A percentile compares a stretch with the other conserved stretches of the same genome.
Evolutionary conservation across 371 early-diverging fungal genomes (phyloP).

Genomic region (Fennellomyces sp.): DNA sequence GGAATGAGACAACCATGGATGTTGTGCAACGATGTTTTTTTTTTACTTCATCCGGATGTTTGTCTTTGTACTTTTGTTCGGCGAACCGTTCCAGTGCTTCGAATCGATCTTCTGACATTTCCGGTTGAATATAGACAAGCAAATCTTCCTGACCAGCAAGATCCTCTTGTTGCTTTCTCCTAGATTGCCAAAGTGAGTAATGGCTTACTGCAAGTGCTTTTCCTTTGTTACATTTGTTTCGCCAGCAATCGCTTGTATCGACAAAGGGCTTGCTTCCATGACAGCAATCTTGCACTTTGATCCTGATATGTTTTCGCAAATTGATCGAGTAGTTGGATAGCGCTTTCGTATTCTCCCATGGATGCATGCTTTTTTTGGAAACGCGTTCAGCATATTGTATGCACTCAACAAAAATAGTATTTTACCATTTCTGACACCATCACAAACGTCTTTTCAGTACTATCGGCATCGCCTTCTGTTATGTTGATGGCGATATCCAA

Average conservation of each 20-base stretch:
- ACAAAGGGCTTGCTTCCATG: slow-evolving; percentile 26
- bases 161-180: not conserved
- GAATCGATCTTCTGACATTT: slow-evolving; percentile 2
- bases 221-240: not conserved
- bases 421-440: slow-evolving; percentile 33
- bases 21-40: not conserved
- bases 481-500: slow-evolving; percentile 21
- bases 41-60: not conserved
- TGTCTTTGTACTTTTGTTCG: not conserved
- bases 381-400: too few relatives aligned
- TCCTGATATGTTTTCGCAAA: slow-evolving; percentile 24
- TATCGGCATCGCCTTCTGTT: slow-evolving; percentile 17
- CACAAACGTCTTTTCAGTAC: slow-evolving; percentile 29
- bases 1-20: not conserved
- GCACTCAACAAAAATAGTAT: too few relatives aligned
- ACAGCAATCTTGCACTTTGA: slow-evolving; percentile 25
- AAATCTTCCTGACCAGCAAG: not conserved
- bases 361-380: slow-evolving; percentile 20
- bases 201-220: too few relatives aligned
- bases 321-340: slow-evolving; percentile 17
- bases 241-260: slow-evolving; percentile 2
- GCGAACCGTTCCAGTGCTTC: slow-evolving; percentile 1
- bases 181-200: not conserved
- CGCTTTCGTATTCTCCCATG: slow-evolving; percentile 27
- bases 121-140: not conserved